Base-by-base conservation (phyloP, 306 rosid species). In the Lathyrus tuberosus region DNA sequence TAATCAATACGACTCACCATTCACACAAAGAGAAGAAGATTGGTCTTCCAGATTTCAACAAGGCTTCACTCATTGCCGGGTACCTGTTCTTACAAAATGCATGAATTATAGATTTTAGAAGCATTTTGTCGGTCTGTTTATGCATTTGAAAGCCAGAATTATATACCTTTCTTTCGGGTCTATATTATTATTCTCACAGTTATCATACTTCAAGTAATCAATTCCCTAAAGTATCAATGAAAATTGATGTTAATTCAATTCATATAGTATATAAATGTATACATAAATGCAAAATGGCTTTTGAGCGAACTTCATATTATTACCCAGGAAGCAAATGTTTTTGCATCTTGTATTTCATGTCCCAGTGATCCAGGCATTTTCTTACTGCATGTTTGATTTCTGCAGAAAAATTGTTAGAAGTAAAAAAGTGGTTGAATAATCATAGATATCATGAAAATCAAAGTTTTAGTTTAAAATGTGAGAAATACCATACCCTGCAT, bases 161-260 rank as follows among this genome's bases (percentile, higher is more conserved):
- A n/a, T 10, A 22, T 78, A 87, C 96, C 96, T 86, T 54, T 81
- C 71, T 74, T 76, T 84, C 17, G 96, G 95, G 57, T 79, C 81
- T 67, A 82, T 65, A 30, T 86, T 61, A 40, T 72, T 62, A 70
- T 83, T 82, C 47, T 77, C 40, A 81, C 96, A 87, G 40, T 90
- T 90, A 61, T 87, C 96, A 78, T 90, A 90, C 79, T 90, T 90
- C 87, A 90, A 83, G 81, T 82, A 90, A 69, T 90, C 96, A 63
- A 90, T 38, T 33, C 85, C 90, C 96, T 90, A 40, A 66, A 30
- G 17, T 26, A 47, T 56, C 18, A 59, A 67, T 70, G 20, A 56
- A 64, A 33, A 4, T 33, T 49, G 0, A 16, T 68, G 10, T 47
- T 51, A 59, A 54, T 24, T 35, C 15, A 40, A 67, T 43, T 40